Conservation (phyloP, 345 rosid genomes). For the Hibiscus syriacus region DNA sequence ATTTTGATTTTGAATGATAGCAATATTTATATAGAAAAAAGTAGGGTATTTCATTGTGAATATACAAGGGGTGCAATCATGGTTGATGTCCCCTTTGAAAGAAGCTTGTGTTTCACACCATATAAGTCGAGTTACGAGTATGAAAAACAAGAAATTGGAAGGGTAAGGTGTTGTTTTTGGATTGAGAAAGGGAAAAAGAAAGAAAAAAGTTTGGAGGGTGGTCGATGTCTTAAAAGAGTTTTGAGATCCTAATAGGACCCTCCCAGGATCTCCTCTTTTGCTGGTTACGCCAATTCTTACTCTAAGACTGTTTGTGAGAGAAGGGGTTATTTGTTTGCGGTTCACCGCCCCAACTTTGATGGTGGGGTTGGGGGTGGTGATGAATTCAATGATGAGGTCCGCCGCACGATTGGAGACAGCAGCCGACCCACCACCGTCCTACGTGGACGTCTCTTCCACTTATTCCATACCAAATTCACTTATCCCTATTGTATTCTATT, state of each 20-base stretch:
- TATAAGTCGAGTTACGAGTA: conserved; percentile 20
- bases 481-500: background rate
- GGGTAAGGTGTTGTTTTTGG: conserved; percentile 17
- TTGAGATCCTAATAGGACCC: conserved; percentile 39
- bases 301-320: background rate
- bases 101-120: conserved; percentile 42
- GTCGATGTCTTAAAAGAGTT: conserved; percentile 28
- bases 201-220: conserved; percentile 26
- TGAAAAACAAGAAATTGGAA: background rate
- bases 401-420: conserved; percentile 66
- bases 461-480: background rate
- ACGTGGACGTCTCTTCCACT: conserved; percentile 43
- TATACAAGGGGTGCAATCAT: conserved; percentile 36
- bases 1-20: conserved; percentile 18
- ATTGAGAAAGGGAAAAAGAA: background rate
- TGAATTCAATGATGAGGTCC: conserved; percentile 57
- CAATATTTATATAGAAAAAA: conserved; percentile 8
- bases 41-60: too few relatives aligned
- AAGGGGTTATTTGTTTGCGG: background rate
- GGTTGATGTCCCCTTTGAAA: conserved; percentile 32
- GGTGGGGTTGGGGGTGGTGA: conserved; percentile 30
- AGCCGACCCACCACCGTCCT: conserved; percentile 92
- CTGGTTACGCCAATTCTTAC: conserved; percentile 43
- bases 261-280: conserved; percentile 37
- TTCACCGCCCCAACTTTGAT: conserved; percentile 36